Base-by-base conservation (phyloP, 495 filamentous ascomycete species). In the Venustampulla echinocandica region DNA sequence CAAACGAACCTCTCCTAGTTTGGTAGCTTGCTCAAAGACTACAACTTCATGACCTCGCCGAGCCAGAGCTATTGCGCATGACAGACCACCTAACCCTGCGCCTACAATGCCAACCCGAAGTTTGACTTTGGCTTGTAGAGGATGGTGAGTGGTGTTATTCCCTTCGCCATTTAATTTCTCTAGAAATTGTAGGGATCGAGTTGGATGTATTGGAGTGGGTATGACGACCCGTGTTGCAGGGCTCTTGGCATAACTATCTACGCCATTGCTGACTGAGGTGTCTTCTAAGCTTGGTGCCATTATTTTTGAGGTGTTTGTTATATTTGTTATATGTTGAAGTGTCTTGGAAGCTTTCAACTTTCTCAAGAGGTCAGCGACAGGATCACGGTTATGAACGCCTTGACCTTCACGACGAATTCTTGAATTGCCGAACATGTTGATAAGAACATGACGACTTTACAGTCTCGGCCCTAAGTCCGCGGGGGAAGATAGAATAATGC, bases 81-180 rank as follows among this genome's bases (percentile, higher is more conserved):
- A 62, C 10, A 78, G 53, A 22, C 75, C 75, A 9, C 74, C 72
- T 1, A 77, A 56, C 0, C 72, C 74, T 18, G 69, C 74, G 2
- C 74, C 74, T 13, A 73, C 64, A 43, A 77, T 50, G 28, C 68
- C 47, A 41, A 80, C 42, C 15, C 42, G 35, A 14, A 53, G 23
- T 25, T 39, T 33, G 6, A 44, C 19, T 32, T 18, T 6, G 14
- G 42, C 38, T 41, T 41, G 38, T 7, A 22, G 18, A 4, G 38
- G 19, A 10, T 14, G 38, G 4, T 14, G 4, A 4, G 10, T 19
- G 19, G 11, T 19, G 19, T 24, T 22, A 10, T 41, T 20, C 19
- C 18, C 10, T 41, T 11, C 6, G 14, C 4, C 7, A 20, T 41
- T 41, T 20, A 41, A 14, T 6, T 41, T 41, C 13, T 41, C 6